Percentiles rank a stretch among this genome's conserved stretches.
These are phyloP conservation scores for Tolypocladium sp. DNA, from an alignment of 2,329 filamentous ascomycete species.

Conservation along the genomic window DNA sequence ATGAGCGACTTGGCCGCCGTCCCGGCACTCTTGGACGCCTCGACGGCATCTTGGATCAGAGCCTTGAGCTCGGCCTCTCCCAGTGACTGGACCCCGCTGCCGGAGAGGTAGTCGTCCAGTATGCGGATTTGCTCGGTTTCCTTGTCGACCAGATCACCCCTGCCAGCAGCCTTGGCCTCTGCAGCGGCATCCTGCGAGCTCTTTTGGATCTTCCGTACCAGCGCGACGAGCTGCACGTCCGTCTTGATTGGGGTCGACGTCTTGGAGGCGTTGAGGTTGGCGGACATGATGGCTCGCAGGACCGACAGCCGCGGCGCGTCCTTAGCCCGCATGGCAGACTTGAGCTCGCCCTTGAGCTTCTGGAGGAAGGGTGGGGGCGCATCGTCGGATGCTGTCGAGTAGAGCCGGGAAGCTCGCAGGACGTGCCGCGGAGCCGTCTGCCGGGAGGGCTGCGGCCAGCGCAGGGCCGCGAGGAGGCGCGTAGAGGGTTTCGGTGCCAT, in stretches of 20 bases:
- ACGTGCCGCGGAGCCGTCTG: neutral
- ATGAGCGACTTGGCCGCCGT: slow-evolving; percentile 35
- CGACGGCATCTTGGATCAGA: slow-evolving; percentile 42
- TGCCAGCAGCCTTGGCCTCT: slow-evolving; percentile 55
- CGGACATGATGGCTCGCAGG: slow-evolving; percentile 58
- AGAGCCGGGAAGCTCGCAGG: slow-evolving; percentile 11
- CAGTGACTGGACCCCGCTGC: slow-evolving; percentile 50
- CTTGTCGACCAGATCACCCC: slow-evolving; percentile 61
- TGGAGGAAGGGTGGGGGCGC: slow-evolving; percentile 37
- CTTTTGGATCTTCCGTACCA: slow-evolving; percentile 57
- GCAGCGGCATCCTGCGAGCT: slow-evolving; percentile 47
- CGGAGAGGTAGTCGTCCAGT: slow-evolving; percentile 54
- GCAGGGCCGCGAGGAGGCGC: neutral
- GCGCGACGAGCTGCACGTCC: slow-evolving; percentile 57
- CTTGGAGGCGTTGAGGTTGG: slow-evolving; percentile 68
- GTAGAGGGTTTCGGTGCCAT: neutral
- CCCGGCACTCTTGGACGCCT: slow-evolving; percentile 38
- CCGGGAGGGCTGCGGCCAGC: neutral
- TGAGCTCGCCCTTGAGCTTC: slow-evolving; percentile 52
- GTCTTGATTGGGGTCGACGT: slow-evolving; percentile 59
- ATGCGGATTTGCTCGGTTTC: slow-evolving; percentile 58
- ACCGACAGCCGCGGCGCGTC: slow-evolving; percentile 57
- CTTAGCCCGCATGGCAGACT: slow-evolving; percentile 57
- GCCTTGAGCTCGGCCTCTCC: slow-evolving; percentile 47
- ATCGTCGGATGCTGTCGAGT: slow-evolving; percentile 24